Evolutionary conservation across 1,284 basidiomycete genomes (phyloP), one percentile per base, ranked within the genome.

Genomic region (Pyrrhoderma noxium): DNA sequence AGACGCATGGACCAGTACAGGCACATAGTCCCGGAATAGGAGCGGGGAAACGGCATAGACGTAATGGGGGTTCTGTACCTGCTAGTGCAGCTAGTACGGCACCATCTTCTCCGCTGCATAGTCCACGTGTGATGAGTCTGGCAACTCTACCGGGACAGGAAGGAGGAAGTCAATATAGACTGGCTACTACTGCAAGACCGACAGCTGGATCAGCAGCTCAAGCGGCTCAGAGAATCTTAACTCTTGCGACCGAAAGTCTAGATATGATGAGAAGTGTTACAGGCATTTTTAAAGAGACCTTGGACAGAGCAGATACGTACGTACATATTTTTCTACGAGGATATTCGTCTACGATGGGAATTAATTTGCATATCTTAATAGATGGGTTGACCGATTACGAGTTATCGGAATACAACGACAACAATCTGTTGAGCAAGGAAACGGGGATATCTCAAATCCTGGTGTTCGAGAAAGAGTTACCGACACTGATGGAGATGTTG

Each of bases 251-350:
- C 21, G 93, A 95, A 70, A 90, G 88, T 62, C 65, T 95, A 64
- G 91, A 94, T 62, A 93, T 94, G 85, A 81, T 95, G 71, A 75
- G 85, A 36, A 82, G 87, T 35, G 89, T 94, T 19, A 91, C 89
- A 8, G 76, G 79, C 2, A 89, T 94, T 18, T 88, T 94, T 60
- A 86, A 83, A 60, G 92, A 94, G 57, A 89, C 84, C 56, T 71
- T 95, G 62, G 91, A 93, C 61, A 75, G 86, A 47, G 93, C 92
- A 27, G 93, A 95, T 64, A 76, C 84, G 76, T 93, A 68, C 59
- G 87, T 84, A 4, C n/a, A 31, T 56, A 19, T 11, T 50, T 25
- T 39, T 43, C 42, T 45, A 18, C 11, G 16, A 37, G 16, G 11
- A 11, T 16, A 37, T 37, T 37, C 35, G 35, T 11, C 9, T 37